Conservation (phyloP, 805 yeast genomes). For the Sugiyamaella mastotermitis region DNA sequence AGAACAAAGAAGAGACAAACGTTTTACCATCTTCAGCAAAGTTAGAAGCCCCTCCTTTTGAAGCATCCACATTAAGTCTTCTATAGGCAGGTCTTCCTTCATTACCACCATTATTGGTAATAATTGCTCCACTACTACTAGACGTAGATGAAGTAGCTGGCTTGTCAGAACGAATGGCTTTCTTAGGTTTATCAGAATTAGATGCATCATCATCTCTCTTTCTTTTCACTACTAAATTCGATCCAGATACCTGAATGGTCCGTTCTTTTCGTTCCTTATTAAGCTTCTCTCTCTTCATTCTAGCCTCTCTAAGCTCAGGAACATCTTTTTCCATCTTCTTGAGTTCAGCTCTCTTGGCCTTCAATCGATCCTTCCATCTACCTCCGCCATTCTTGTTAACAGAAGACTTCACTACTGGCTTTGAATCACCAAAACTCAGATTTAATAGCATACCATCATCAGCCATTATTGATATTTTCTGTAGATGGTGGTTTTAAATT, state of each 20-base stretch:
- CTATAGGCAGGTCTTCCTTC: not conserved
- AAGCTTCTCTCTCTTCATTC: not conserved
- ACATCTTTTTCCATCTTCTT: slow-evolving; percentile 20
- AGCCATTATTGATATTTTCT: slow-evolving; percentile 16
- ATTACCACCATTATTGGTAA: not conserved
- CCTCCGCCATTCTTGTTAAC: slow-evolving; percentile 47
- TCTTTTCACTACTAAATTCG: not conserved
- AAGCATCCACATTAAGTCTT: slow-evolving; percentile 1
- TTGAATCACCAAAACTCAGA: slow-evolving; percentile 38
- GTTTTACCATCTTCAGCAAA: slow-evolving; percentile 16
- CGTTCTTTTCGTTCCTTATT: slow-evolving; percentile 2
- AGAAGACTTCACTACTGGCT: slow-evolving; percentile 1
- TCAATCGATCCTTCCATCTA: slow-evolving; percentile 75
- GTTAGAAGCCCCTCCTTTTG: slow-evolving; percentile 4
- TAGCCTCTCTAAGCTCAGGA: slow-evolving; percentile 1
- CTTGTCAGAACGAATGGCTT: too few relatives aligned
- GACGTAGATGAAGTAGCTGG: slow-evolving; percentile 1
- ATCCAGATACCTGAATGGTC: not conserved
- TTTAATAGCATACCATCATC: slow-evolving; percentile 70
- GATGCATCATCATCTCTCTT: not conserved
- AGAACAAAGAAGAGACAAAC: slow-evolving; percentile 16
- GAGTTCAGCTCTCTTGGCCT: slow-evolving; percentile 35
- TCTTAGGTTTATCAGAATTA: not conserved
- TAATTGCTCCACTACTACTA: not conserved
- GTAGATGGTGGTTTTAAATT: not conserved